Evolutionary conservation across 2,329 filamentous ascomycete genomes (phyloP).

Genomic region (Claviceps sp.): DNA sequence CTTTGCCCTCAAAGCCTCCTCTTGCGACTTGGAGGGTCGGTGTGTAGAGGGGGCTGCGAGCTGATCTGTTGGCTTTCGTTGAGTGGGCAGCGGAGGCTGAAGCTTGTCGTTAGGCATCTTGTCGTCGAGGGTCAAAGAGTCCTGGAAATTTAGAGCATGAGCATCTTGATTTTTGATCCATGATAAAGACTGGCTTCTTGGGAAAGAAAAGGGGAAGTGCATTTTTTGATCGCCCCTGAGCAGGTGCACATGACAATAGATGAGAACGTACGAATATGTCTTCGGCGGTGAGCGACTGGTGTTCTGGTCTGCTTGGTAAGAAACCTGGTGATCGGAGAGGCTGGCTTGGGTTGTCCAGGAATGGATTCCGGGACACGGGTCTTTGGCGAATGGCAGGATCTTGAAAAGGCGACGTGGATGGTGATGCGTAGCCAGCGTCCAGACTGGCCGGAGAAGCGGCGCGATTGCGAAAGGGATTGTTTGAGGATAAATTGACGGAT

Average conservation of each 20-base stretch:
- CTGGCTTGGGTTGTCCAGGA: conserved; percentile 45
- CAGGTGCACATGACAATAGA: background rate
- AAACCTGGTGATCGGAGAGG: conserved; percentile 29
- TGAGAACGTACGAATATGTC: conserved; percentile 61
- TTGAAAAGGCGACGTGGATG: conserved; percentile 45
- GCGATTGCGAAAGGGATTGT: conserved; percentile 71
- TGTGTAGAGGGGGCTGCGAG: conserved; percentile 25
- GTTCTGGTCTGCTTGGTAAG: conserved; percentile 36
- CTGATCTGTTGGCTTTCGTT: conserved; percentile 23
- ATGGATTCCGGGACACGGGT: conserved; percentile 62
- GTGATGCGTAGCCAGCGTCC: conserved; percentile 21
- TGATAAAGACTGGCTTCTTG: background rate
- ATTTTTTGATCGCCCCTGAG: background rate
- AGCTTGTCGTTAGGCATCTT: conserved; percentile 24
- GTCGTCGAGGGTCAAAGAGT: conserved; percentile 54
- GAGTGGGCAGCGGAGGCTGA: conserved; percentile 25
- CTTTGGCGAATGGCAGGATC: conserved; percentile 36
- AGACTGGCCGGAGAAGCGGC: conserved; percentile 43
- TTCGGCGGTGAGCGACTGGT: conserved; percentile 41
- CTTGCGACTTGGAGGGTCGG: conserved; percentile 51
- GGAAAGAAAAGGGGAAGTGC: background rate
- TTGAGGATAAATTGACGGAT: conserved; percentile 59
- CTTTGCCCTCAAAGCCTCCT: conserved; percentile 45
- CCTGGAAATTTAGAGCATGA: conserved; percentile 30
- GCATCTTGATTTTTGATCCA: background rate